Conservation (phyloP, 306 rosid genomes). For the Vicia villosa region DNA sequence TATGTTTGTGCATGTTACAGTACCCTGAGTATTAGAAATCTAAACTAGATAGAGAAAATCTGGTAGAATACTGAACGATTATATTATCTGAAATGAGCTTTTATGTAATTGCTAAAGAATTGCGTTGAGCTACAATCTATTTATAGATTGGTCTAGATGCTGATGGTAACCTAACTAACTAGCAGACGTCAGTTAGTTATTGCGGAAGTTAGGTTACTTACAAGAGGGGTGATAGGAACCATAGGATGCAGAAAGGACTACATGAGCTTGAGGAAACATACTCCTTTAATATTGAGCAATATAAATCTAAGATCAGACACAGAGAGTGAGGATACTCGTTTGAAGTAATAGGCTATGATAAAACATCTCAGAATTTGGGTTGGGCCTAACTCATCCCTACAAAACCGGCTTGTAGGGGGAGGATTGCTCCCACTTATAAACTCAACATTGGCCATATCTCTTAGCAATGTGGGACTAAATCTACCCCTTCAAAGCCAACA, state of each 20-base stretch:
- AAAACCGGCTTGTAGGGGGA: too few relatives aligned
- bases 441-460: too few relatives aligned
- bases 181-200: neutral
- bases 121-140: neutral
- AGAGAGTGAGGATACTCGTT: neutral
- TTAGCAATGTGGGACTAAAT: too few relatives aligned
- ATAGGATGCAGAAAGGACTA: neutral
- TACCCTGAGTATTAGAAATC: neutral
- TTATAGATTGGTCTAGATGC: neutral
- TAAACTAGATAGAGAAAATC: neutral
- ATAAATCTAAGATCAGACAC: conserved; percentile 27
- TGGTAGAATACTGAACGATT: neutral
- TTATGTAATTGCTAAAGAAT: neutral
- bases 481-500: too few relatives aligned
- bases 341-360: conserved; percentile 26
- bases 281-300: conserved; percentile 1
- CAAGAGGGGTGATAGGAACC: neutral
- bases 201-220: neutral
- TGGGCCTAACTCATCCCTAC: too few relatives aligned
- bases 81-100: conserved; percentile 1
- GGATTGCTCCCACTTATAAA: too few relatives aligned
- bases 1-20: neutral
- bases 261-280: neutral
- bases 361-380: too few relatives aligned
- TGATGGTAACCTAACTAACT: neutral